Conservation (phyloP, 257 asterid genomes). For the Thymus mandschuricus region DNA sequence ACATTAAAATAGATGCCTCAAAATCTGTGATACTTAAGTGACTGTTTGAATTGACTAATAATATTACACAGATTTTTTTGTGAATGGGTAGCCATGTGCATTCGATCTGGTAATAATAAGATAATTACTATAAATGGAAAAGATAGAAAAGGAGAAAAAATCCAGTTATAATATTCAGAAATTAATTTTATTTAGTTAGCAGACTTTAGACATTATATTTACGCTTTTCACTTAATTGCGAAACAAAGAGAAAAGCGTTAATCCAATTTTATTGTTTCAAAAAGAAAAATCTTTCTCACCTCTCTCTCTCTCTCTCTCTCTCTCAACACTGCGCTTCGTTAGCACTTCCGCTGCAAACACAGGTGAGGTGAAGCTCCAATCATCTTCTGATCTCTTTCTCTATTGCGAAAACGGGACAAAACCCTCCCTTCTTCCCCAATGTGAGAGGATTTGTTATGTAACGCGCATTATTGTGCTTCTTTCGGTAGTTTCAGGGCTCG, state of each 20-base stretch:
- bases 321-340: too few relatives aligned
- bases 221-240: too few relatives aligned
- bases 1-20: neutral
- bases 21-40: too few relatives aligned
- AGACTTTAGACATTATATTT: too few relatives aligned
- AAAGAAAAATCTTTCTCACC: neutral
- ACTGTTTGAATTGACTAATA: too few relatives aligned
- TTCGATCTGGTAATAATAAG: neutral
- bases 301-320: neutral
- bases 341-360: neutral
- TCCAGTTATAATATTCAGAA: too few relatives aligned
- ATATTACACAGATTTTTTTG: too few relatives aligned
- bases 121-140: too few relatives aligned
- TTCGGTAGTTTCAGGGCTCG: slow-evolving; percentile 19
- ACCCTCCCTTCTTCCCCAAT: neutral
- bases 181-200: too few relatives aligned
- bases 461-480: neutral
- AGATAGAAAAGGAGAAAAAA: too few relatives aligned
- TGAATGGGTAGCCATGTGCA: neutral
- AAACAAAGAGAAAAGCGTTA: neutral
- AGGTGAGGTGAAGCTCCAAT: slow-evolving; percentile 11
- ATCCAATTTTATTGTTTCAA: neutral
- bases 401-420: neutral
- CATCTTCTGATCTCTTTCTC: neutral
- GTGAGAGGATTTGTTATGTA: neutral